phyloP scores from a whole-genome alignment of 176 grass and related monocot genomes.

The Triticum dicoccoides region DNA sequence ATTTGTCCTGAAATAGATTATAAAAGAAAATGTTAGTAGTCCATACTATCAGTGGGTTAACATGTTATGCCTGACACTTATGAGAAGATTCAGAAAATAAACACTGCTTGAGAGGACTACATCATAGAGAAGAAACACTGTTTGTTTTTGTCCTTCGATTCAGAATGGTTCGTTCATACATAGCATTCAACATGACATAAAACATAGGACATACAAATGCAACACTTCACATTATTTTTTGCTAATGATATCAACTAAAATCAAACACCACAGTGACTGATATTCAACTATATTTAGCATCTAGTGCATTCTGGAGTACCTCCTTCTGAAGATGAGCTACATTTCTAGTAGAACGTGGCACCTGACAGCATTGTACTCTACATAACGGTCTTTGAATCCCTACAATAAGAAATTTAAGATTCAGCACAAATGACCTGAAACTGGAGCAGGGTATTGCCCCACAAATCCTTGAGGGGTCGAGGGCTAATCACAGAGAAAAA shows the following conservation, averaged over 20 bases:
- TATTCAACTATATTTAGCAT: slow-evolving; percentile 3
- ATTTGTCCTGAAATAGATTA: slow-evolving; percentile 32
- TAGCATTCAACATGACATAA: neutral
- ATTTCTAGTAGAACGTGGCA: slow-evolving; percentile 4
- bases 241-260: neutral
- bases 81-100: neutral
- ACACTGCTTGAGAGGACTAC: neutral
- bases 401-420: neutral
- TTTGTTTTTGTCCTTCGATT: slow-evolving; percentile 7
- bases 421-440: neutral
- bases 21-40: slow-evolving; percentile 28
- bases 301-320: slow-evolving; percentile 11
- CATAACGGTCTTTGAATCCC: neutral
- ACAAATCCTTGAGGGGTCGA: slow-evolving; percentile 4
- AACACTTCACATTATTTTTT: neutral
- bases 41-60: neutral
- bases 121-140: neutral
- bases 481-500: neutral
- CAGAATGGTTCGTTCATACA: neutral
- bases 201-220: neutral
- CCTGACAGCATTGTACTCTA: slow-evolving; percentile 7
- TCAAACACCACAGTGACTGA: neutral
- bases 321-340: slow-evolving; percentile 8
- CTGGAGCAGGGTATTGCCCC: neutral
- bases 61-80: slow-evolving; percentile 4